phyloP scores from a whole-genome alignment of 179 eudicot genomes.

The Spergularia azorica region DNA sequence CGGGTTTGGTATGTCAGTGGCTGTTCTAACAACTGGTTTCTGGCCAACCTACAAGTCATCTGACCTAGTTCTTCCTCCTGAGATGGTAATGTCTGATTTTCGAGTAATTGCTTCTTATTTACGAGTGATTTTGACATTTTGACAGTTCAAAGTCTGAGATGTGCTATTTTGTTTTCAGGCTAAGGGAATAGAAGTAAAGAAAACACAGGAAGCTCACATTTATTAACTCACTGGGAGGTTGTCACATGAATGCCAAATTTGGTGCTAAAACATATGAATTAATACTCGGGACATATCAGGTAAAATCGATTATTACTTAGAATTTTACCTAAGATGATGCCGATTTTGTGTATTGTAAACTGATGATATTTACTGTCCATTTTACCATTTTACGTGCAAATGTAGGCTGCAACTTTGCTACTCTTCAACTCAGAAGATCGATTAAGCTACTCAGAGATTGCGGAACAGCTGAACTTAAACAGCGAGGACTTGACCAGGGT shows the following conservation, averaged over 20 bases:
- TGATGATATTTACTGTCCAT: too few species aligned
- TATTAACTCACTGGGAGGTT: slow-evolving; percentile 64
- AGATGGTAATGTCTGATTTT: slow-evolving; percentile 57
- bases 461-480: slow-evolving; percentile 47
- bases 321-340: too few species aligned
- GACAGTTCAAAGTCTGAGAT: not conserved
- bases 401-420: slow-evolving; percentile 66
- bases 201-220: slow-evolving; percentile 66
- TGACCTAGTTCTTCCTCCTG: slow-evolving; percentile 70
- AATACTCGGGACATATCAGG: slow-evolving; percentile 65
- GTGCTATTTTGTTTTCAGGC: slow-evolving; percentile 28
- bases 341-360: too few species aligned
- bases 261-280: slow-evolving; percentile 58
- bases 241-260: slow-evolving; percentile 58
- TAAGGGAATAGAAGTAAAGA: slow-evolving; percentile 57
- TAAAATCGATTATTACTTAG: slow-evolving; percentile 9
- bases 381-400: too few species aligned
- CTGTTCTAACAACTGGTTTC: slow-evolving; percentile 86
- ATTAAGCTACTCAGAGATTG: slow-evolving; percentile 54
- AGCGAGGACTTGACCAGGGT: slow-evolving; percentile 55
- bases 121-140: not conserved
- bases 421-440: slow-evolving; percentile 59
- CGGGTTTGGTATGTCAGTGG: slow-evolving; percentile 79
- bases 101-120: not conserved
- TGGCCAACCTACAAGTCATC: slow-evolving; percentile 93